phyloP scores from a whole-genome alignment of 1,284 basidiomycete genomes.

The Garcileccinum viscosum region DNA sequence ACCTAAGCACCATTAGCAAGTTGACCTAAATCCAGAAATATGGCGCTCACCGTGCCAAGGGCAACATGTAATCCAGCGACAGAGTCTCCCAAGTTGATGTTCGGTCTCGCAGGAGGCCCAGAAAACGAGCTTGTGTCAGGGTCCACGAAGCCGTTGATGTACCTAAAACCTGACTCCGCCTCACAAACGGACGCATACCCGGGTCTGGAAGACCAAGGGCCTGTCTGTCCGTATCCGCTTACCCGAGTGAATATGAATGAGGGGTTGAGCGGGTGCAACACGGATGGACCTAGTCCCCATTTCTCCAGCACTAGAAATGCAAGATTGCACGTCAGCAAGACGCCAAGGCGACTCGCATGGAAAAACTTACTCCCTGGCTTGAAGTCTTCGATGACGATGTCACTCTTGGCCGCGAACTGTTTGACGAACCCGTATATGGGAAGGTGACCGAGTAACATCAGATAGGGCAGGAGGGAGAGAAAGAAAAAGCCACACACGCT shows the following conservation, averaged over 20 bases:
- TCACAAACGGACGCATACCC: slow-evolving; percentile 78
- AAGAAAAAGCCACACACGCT: slow-evolving; percentile 48
- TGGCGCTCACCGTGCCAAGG: slow-evolving; percentile 64
- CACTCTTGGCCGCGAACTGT: slow-evolving; percentile 62
- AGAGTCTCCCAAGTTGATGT: slow-evolving; percentile 74
- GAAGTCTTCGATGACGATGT: slow-evolving; percentile 75
- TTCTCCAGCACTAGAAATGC: slow-evolving; percentile 65
- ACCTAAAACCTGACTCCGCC: slow-evolving; percentile 74
- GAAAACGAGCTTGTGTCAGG: slow-evolving; percentile 54
- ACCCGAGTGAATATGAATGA: slow-evolving; percentile 74
- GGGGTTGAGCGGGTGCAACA: slow-evolving; percentile 62
- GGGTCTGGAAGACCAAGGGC: slow-evolving; percentile 71
- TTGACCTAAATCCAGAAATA: background rate
- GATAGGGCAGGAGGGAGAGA: background rate
- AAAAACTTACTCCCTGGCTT: slow-evolving; percentile 67
- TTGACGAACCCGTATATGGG: slow-evolving; percentile 54
- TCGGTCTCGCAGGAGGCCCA: slow-evolving; percentile 71
- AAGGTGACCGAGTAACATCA: background rate
- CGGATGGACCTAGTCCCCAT: slow-evolving; percentile 66
- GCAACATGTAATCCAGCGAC: slow-evolving; percentile 75
- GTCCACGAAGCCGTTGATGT: slow-evolving; percentile 71
- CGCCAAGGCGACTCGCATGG: background rate
- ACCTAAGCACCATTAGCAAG: slow-evolving; percentile 46
- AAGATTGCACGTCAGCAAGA: slow-evolving; percentile 7
- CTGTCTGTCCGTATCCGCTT: slow-evolving; percentile 76